Base-by-base conservation (phyloP, 441 rosid genomes). In the Melastoma candidum region DNA sequence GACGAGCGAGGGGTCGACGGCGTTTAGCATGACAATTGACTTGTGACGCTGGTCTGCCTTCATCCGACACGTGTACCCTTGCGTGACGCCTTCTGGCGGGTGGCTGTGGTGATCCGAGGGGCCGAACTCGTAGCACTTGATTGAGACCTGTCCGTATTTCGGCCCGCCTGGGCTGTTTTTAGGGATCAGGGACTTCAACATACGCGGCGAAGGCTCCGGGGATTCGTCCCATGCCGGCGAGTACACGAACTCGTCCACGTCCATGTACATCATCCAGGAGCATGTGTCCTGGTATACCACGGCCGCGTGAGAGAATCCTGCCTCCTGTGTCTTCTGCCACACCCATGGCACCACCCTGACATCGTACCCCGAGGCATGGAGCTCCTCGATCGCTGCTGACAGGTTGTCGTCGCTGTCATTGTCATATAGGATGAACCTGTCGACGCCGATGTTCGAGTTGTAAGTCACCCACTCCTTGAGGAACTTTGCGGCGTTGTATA, bases 301-400 rank as follows among this genome's bases (percentile, higher is more conserved):
- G 1, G 86, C 84, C 36, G 76, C 75, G 58, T 90, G 95, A 2
- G 97, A 83, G 77, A 87, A 87, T 0, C 96, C 97, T 6, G 90
- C 92, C 44, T 90, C 97, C 53, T 87, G 97, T 0, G 96, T 78
- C 66, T 90, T 90, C 2, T 87, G 88, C 96, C 95, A 90, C 8
- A 82, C 58, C 97, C 96, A 90, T 1, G 68, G 22, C 6, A 79
- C 47, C n/a, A 69, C 75, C 0, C 63, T 70, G 2, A 90, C 66
- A 50, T 76, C 68, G 50, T 68, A 83, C 2, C 82, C 81, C 7
- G 75, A 71, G 12, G 49, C 32, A 9, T 68, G 80, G 1, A 87
- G 82, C 48, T 58, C 66, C 0, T 53, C 44, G 29, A 83, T 74
- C 32, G 77, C 62, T 2, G 6, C 45, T 13, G 61, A 53, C 6